These are phyloP conservation scores for Mycogone perniciosa DNA, from an alignment of 2,329 filamentous ascomycete species.

Conservation along the genomic window DNA sequence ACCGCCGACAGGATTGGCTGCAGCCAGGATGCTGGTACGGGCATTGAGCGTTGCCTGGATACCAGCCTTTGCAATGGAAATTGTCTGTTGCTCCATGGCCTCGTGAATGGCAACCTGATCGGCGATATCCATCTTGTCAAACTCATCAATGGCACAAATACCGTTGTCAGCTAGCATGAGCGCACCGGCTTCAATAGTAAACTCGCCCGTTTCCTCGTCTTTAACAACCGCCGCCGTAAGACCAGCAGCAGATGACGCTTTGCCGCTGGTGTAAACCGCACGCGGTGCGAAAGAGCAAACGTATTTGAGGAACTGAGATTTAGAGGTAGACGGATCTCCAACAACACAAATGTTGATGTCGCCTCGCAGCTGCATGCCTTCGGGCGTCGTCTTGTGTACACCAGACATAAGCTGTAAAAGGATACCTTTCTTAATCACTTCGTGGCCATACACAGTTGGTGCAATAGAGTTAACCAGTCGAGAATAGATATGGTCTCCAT, in stretches of 20 bases:
- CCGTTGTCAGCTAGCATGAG: conserved; percentile 97
- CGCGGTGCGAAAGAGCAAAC: conserved; percentile 95
- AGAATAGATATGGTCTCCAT: conserved; percentile 91
- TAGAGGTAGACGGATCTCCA: conserved; percentile 92
- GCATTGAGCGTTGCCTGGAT: conserved; percentile 98
- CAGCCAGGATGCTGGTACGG: conserved; percentile 88
- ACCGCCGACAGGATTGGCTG: conserved; percentile 91
- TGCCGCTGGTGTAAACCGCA: conserved; percentile 95
- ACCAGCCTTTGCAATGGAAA: conserved; percentile 96
- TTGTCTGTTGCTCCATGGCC: conserved; percentile 99
- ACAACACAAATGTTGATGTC: conserved; percentile 99
- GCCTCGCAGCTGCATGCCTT: conserved; percentile 91
- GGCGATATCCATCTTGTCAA: conserved; percentile 98
- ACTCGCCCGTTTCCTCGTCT: conserved; percentile 96
- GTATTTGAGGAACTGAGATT: conserved; percentile 97
- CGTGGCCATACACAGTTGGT: conserved; percentile 95
- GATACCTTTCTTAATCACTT: conserved; percentile 95
- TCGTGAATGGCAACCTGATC: conserved; percentile 99
- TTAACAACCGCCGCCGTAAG: conserved; percentile 95
- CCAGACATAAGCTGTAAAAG: conserved; percentile 94
- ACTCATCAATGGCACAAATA: conserved; percentile 97
- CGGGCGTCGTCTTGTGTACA: conserved; percentile 82
- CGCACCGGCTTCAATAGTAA: conserved; percentile 96
- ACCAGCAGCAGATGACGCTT: conserved; percentile 95
- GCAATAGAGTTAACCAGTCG: conserved; percentile 89